phyloP scores from a whole-genome alignment of 352 stramenopile genomes.

The Pythium dissotocum region DNA sequence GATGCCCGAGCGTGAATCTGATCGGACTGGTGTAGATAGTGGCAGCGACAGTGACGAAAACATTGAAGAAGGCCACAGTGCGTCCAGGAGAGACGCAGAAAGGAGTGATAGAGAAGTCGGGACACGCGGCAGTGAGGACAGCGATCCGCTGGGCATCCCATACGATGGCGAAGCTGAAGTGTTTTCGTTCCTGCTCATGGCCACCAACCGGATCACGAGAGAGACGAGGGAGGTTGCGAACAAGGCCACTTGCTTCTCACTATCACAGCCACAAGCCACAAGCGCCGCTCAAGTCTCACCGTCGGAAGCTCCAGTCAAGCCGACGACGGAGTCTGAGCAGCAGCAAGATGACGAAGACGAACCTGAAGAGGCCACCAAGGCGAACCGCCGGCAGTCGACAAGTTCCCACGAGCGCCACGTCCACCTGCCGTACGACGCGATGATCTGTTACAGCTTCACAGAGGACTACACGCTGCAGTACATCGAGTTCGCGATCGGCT shows the following conservation, averaged over 20 bases:
- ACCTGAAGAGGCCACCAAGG: not conserved
- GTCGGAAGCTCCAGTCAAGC: not conserved
- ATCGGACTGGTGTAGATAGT: constrained; percentile 14
- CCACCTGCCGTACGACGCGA: constrained; percentile 71
- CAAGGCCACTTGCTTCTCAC: constrained; percentile 55
- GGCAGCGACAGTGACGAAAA: constrained; percentile 19
- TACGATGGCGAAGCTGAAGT: constrained; percentile 54
- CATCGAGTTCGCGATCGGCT: constrained; percentile 86
- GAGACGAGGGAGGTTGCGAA: constrained; percentile 59
- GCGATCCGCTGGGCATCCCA: constrained; percentile 60
- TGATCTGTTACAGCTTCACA: constrained; percentile 86
- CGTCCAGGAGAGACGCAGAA: constrained; percentile 7
- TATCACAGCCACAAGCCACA: constrained; percentile 19
- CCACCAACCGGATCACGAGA: constrained; percentile 72
- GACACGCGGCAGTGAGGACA: constrained; percentile 50
- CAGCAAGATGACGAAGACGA: not conserved
- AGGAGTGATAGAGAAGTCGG: constrained; percentile 18
- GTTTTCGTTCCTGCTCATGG: constrained; percentile 68
- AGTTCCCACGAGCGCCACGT: constrained; percentile 59
- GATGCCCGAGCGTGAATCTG: constrained; percentile 37
- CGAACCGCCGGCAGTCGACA: not conserved
- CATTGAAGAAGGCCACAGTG: not conserved
- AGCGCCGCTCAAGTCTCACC: not conserved
- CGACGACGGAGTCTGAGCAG: not conserved
- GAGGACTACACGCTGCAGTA: constrained; percentile 58